Conservation (phyloP, 2,329 filamentous ascomycete genomes). For the Rhytidhysteron rufulum region DNA sequence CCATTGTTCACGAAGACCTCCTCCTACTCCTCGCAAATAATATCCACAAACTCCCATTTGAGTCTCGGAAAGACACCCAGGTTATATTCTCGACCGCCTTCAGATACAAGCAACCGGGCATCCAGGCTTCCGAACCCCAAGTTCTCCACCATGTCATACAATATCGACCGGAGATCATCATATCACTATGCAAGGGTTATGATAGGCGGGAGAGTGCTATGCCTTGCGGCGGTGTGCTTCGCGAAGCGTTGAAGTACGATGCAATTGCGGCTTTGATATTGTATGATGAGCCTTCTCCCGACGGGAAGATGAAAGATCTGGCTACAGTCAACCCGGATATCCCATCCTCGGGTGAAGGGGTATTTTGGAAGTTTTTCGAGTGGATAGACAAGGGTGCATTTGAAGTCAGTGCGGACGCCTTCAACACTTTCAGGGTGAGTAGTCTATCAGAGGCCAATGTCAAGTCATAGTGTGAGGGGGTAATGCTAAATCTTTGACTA, state of each 20-base stretch:
- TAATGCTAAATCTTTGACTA: no score
- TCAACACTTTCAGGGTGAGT: conserved; percentile 86
- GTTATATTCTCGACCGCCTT: conserved; percentile 95
- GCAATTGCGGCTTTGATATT: conserved; percentile 85
- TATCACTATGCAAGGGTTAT: conserved; percentile 86
- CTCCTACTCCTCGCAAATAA: conserved; percentile 78
- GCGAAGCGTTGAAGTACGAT: conserved; percentile 88
- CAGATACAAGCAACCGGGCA: conserved; percentile 71
- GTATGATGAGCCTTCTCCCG: conserved; percentile 78
- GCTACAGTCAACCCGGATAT: conserved; percentile 72
- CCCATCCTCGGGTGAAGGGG: conserved; percentile 72
- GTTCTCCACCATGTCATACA: conserved; percentile 87
- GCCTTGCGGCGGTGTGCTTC: conserved; percentile 81
- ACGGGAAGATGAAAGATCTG: conserved; percentile 71
- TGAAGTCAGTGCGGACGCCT: conserved; percentile 94
- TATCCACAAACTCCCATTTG: conserved; percentile 85
- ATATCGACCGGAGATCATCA: conserved; percentile 78
- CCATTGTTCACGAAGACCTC: conserved; percentile 84
- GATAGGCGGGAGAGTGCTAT: conserved; percentile 88
- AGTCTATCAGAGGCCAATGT: no score
- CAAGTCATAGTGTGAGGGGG: no score
- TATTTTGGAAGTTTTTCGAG: conserved; percentile 95
- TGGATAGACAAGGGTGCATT: conserved; percentile 98
- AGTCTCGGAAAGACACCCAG: conserved; percentile 92
- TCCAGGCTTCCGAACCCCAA: conserved; percentile 68